Evolutionary conservation across 2,329 filamentous ascomycete species (phyloP), one percentile per base, ranked within the genome.

Genomic region (Neoascochyta sp.): DNA sequence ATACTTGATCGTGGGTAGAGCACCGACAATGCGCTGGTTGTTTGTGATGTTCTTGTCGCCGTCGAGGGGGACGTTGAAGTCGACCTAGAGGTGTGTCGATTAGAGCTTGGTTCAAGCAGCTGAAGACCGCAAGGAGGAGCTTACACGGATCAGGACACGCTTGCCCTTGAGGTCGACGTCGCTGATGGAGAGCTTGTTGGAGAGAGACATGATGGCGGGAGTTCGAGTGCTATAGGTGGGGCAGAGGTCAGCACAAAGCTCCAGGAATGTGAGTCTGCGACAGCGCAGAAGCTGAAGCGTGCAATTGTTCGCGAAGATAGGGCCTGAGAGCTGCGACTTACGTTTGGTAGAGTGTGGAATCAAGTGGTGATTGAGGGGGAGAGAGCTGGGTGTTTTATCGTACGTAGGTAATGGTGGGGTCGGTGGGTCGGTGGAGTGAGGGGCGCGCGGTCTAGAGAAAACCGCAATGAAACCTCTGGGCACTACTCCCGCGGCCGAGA

Each of bases 1-100:
- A 68, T 95, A 82, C 74, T 93, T 93, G 76, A 95, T 95, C 57
- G 89, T 94, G 57, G 88, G 88, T 46, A 95, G 72, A 58, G 92
- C 92, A 62, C 92, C 93, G 59, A 87, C 89, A 61, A 98, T 98
- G 68, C 92, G 89, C 75, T 98, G 92, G 71, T 83, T 87, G 80
- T 98, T 98, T 67, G 92, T 96, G 67, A 98, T 80, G 34, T 93
- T 89, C 74, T 88, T 93, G 64, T 92, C 75, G 52, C 74, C 78
- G 64, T 98, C 88, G 61, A 98, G 87, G 46, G 92, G 92, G 35
- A 98, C 93, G 71, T 98, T 98, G 82, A 98, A 98, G 79, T 98
- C 92, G 67, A 98, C 90, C 89, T 95, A 58, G 20, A 18, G 20
- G 30, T 17, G 12, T n/a, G 3, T 15, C 16, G 7, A 9, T 55